A percentile compares a stretch with the other conserved stretches of the same genome.
These are phyloP conservation scores for Chamaenerion angustifolium DNA, from an alignment of 345 rosid species.

Conservation along the genomic window DNA sequence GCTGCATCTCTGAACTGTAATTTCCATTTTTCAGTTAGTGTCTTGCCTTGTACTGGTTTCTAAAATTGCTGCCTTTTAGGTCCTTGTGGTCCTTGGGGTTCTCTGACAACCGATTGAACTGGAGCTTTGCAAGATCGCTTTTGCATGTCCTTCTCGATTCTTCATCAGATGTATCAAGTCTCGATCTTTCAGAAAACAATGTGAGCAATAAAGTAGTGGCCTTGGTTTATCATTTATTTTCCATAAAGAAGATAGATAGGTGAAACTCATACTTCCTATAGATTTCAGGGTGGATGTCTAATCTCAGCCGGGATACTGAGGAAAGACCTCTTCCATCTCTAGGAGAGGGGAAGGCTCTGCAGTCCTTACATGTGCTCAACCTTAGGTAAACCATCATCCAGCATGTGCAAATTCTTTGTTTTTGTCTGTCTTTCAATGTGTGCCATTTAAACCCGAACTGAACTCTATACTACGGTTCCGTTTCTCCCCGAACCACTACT, in stretches of 20 bases:
- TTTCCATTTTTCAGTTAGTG: too few relatives aligned
- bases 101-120: conserved; percentile 35
- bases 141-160: conserved; percentile 46
- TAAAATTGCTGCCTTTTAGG: conserved; percentile 23
- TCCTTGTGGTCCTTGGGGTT: conserved; percentile 48
- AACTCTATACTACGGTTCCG: too few relatives aligned
- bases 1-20: too few relatives aligned
- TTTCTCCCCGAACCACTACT: not conserved
- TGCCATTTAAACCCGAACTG: too few relatives aligned
- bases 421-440: too few relatives aligned
- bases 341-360: conserved; percentile 34
- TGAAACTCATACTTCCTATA: conserved; percentile 11
- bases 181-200: conserved; percentile 75
- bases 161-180: conserved; percentile 35
- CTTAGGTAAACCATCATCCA: conserved; percentile 32
- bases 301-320: conserved; percentile 31
- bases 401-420: too few relatives aligned
- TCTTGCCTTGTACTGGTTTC: not conserved
- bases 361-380: conserved; percentile 44
- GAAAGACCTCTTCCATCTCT: conserved; percentile 12
- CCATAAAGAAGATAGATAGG: conserved; percentile 6
- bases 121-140: conserved; percentile 27
- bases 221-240: conserved; percentile 4
- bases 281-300: conserved; percentile 80
- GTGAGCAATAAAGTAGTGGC: conserved; percentile 21